A percentile compares a stretch with the other conserved stretches of the same genome.
Conservation (phyloP, 2,329 filamentous ascomycete genomes). For the Exophiala sp. region DNA sequence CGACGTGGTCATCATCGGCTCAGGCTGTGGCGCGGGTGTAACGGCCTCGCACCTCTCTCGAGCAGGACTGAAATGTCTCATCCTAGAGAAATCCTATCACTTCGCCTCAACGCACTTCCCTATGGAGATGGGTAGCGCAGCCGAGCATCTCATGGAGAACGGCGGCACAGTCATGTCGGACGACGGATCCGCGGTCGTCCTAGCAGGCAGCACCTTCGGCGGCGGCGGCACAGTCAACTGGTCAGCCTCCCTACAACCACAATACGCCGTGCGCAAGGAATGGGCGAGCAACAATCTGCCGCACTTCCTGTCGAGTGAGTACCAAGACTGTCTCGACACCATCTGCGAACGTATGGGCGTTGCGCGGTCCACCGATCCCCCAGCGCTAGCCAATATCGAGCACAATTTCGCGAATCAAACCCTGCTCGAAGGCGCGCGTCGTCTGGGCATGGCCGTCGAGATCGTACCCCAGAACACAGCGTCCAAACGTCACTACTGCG, state of each 20-base stretch:
- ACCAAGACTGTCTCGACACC: conserved; percentile 73
- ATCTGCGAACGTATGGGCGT: conserved; percentile 79
- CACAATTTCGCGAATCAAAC: conserved; percentile 71
- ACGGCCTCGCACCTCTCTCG: conserved; percentile 35
- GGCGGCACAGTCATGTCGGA: conserved; percentile 57
- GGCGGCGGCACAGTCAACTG: conserved; percentile 89
- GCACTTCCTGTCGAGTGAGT: conserved; percentile 71
- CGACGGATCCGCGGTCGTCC: conserved; percentile 57
- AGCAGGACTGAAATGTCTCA: conserved; percentile 69
- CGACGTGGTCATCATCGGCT: conserved; percentile 82
- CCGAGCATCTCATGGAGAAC: conserved; percentile 66
- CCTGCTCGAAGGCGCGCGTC: conserved; percentile 70
- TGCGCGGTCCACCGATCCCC: conserved; percentile 47
- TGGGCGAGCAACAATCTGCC: conserved; percentile 63
- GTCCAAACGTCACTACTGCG: conserved; percentile 70
- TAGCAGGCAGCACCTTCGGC: conserved; percentile 73
- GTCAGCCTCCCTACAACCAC: conserved; percentile 66
- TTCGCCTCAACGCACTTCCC: conserved; percentile 70
- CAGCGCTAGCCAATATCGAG: conserved; percentile 43
- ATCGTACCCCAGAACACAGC: conserved; percentile 77
- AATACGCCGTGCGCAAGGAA: conserved; percentile 72
- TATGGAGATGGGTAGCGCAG: conserved; percentile 63
- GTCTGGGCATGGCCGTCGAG: conserved; percentile 68
- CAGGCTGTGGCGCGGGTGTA: conserved; percentile 80
- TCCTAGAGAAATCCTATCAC: conserved; percentile 79